Base-by-base conservation (phyloP, 225 moss, liverwort and hornwort genomes). In the Rhytidiadelphus loreus region DNA sequence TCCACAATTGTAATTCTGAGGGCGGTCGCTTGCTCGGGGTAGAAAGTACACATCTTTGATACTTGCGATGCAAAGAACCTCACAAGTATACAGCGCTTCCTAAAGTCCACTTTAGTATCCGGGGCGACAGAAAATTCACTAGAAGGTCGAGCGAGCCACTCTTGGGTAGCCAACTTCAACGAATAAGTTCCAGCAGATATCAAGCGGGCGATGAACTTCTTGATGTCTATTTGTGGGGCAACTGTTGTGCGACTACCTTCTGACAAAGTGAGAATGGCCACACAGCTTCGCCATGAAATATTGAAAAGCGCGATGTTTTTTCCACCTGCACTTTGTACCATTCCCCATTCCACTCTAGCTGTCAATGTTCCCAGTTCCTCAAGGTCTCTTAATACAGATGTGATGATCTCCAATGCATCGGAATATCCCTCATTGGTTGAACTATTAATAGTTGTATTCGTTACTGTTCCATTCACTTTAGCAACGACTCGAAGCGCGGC, bases 271-370 rank as follows among this genome's bases (percentile, higher is more conserved):
- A 98, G 93, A 85, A 98, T 93, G n/a, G 94, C 79, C 71, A 93
- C 90, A 60, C 94, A 87, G 90, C 94, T 94, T 87, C 96, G 96
- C 98, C 98, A 98, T 41, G 95, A 89, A 83, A 89, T 39, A 83
- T 94, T 97, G 24, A 98, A 82, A 75, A 98, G 89, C 70, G 86
- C 90, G 58, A 92, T 87, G 78, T 94, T 94, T 89, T 94, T 94
- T 32, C 87, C 91, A 86, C 83, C 91, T 82, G 91, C 60, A 85
- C 90, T 88, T 84, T 91, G 90, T 50, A 89, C 61, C 85, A 79
- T 88, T 87, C 91, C 90, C 96, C 95, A 90, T 90, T 94, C 92
- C 83, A 93, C 89, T 89, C 89, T 91, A 35, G 94, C 93, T 43
- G 95, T 91, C 59, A 94, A 88, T 64, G 89, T 93, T 83, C 96